Evolutionary conservation across 192 early-diverging fungal genomes (phyloP).

Genomic region (Oehlia diaphana): DNA sequence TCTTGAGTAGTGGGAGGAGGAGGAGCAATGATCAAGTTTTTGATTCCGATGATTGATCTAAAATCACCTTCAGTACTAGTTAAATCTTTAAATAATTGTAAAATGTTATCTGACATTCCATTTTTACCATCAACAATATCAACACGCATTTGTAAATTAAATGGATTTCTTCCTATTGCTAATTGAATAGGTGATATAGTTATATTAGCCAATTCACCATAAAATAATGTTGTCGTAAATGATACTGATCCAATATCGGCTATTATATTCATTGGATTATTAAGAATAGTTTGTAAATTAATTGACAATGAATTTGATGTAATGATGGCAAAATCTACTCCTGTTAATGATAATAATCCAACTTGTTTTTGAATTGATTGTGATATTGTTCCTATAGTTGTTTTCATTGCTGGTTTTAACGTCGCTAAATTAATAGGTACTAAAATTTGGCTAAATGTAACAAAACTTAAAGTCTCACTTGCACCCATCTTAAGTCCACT

Average conservation of each 20-base stretch:
- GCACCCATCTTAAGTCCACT: neutral
- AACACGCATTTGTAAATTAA: neutral
- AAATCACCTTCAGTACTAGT: neutral
- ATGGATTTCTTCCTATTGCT: neutral
- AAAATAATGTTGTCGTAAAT: neutral
- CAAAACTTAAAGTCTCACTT: neutral
- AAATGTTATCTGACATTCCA: conserved; percentile 4
- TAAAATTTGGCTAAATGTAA: neutral
- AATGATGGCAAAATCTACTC: neutral
- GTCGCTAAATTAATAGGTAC: neutral
- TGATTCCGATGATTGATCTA: neutral
- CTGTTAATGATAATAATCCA: neutral
- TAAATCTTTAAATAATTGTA: neutral
- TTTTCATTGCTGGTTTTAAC: neutral
- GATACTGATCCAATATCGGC: neutral
- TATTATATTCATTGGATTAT: neutral
- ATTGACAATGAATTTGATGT: neutral
- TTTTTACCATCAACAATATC: neutral
- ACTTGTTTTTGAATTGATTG: neutral
- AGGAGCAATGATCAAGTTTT: neutral
- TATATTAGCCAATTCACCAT: neutral
- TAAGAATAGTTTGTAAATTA: neutral
- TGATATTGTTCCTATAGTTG: neutral
- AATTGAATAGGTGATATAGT: neutral
- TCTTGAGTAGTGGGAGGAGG: neutral